phyloP scores from a whole-genome alignment of 495 filamentous ascomycete genomes.

The Xylaria cubensis region DNA sequence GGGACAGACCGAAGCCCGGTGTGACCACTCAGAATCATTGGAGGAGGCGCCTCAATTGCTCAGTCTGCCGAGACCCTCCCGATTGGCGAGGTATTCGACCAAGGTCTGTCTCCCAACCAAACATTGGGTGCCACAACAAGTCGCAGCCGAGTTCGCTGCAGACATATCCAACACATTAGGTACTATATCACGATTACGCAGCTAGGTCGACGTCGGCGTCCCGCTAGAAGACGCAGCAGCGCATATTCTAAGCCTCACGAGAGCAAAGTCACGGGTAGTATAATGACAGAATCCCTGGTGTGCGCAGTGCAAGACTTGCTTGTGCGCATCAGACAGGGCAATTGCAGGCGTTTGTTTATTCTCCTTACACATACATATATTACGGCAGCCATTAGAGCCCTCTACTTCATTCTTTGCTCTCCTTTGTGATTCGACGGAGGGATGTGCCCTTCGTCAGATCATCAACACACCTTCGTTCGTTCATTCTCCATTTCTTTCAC shows the following conservation, averaged over 20 bases:
- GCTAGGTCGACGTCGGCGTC: slow-evolving; percentile 1
- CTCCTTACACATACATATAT: slow-evolving; percentile 7
- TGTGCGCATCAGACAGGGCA: slow-evolving; percentile 1
- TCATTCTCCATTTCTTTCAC: background rate
- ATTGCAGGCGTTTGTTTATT: slow-evolving; percentile 23
- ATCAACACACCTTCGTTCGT: background rate
- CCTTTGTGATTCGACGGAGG: background rate
- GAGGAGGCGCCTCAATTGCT: slow-evolving; percentile 10
- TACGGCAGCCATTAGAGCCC: slow-evolving; percentile 6
- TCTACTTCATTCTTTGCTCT: background rate
- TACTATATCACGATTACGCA: background rate
- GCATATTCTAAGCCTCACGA: slow-evolving; percentile 10
- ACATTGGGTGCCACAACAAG: background rate
- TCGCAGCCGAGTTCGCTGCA: slow-evolving; percentile 9
- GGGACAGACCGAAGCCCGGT: background rate
- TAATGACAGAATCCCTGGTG: background rate
- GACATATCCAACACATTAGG: background rate
- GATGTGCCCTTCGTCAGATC: background rate
- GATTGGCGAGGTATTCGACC: slow-evolving; percentile 1
- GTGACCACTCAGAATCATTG: slow-evolving; percentile 6
- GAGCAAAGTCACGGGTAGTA: background rate
- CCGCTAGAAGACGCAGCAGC: background rate
- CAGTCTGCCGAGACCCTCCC: background rate
- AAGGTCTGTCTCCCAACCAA: background rate
- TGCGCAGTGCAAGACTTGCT: background rate